Percentiles rank a stretch among this genome's conserved stretches.
These are phyloP conservation scores for Coemansia sp. DNA, from an alignment of 192 early-diverging fungal species.

Conservation along the genomic window DNA sequence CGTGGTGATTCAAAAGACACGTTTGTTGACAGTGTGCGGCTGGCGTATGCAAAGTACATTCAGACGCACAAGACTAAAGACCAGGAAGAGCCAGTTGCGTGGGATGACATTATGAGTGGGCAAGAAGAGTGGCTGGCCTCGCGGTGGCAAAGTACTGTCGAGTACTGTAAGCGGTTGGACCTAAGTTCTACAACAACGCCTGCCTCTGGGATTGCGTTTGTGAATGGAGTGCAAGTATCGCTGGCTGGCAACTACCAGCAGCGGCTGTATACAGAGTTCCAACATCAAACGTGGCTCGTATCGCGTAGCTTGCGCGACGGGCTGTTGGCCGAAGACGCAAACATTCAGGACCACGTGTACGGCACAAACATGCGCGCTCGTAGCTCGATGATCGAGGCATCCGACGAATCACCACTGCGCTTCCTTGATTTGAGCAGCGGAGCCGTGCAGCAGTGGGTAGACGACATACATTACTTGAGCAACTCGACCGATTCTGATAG, in stretches of 20 bases:
- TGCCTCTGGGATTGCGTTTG: slow-evolving; percentile 57
- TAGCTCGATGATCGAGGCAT: slow-evolving; percentile 53
- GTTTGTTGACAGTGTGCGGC: slow-evolving; percentile 18
- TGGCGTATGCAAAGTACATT: slow-evolving; percentile 24
- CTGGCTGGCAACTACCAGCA: slow-evolving; percentile 62
- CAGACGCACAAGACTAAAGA: slow-evolving; percentile 31
- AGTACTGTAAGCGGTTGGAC: slow-evolving; percentile 41
- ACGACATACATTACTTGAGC: slow-evolving; percentile 23
- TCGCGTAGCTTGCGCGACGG: slow-evolving; percentile 52
- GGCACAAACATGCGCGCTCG: slow-evolving; percentile 60
- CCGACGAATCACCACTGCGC: slow-evolving; percentile 42
- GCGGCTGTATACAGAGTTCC: slow-evolving; percentile 53
- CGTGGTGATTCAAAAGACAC: background rate
- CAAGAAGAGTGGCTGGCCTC: slow-evolving; percentile 17
- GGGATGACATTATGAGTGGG: slow-evolving; percentile 26
- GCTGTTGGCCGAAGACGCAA: slow-evolving; percentile 51
- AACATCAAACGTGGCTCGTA: slow-evolving; percentile 55
- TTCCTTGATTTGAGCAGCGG: slow-evolving; percentile 18
- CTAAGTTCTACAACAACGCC: slow-evolving; percentile 33
- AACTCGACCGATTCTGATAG: background rate
- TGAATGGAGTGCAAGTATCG: slow-evolving; percentile 76
- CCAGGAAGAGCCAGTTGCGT: slow-evolving; percentile 19
- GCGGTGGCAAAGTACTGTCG: slow-evolving; percentile 33
- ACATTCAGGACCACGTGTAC: slow-evolving; percentile 73
- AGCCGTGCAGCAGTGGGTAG: slow-evolving; percentile 23